These are phyloP conservation scores for Acanthamoeba royreba DNA, from an alignment of 208 protist species.

Conservation along the genomic window DNA sequence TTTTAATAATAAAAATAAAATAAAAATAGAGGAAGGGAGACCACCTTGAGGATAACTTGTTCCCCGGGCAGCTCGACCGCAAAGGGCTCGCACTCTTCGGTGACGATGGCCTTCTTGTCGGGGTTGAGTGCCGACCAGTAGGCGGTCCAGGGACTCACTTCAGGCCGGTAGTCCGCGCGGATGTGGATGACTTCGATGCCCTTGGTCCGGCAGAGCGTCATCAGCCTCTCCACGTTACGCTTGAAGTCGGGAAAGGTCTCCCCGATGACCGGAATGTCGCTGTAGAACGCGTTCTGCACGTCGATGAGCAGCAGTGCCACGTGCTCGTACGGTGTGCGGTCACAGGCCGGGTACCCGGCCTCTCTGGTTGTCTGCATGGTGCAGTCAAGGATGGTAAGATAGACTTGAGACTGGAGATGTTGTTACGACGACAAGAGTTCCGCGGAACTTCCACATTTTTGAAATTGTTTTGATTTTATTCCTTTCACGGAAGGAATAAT, in stretches of 20 bases:
- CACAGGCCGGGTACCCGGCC: no score
- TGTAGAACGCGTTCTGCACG: not conserved
- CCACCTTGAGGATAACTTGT: not conserved
- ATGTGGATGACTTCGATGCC: not conserved
- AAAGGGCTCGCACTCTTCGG: not conserved
- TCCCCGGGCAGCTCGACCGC: not conserved
- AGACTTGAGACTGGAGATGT: no score
- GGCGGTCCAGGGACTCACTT: not conserved
- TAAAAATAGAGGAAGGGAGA: not conserved
- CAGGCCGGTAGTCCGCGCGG: not conserved
- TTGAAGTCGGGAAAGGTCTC: not conserved
- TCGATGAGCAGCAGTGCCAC: not conserved
- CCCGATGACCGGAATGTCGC: not conserved
- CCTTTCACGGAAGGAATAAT: no score
- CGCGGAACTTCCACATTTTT: no score
- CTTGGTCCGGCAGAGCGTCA: not conserved
- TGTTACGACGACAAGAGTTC: no score
- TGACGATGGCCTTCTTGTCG: not conserved
- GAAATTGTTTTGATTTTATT: no score
- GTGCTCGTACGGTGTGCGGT: not conserved
- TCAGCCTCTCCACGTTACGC: not conserved
- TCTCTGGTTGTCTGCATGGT: no score
- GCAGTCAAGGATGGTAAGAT: no score
- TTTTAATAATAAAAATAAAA: not conserved
- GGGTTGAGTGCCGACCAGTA: not conserved